These are phyloP conservation scores for Zygotorulaspora mrakii DNA, from an alignment of 1,139 yeast genomes.

Conservation along the genomic window DNA sequence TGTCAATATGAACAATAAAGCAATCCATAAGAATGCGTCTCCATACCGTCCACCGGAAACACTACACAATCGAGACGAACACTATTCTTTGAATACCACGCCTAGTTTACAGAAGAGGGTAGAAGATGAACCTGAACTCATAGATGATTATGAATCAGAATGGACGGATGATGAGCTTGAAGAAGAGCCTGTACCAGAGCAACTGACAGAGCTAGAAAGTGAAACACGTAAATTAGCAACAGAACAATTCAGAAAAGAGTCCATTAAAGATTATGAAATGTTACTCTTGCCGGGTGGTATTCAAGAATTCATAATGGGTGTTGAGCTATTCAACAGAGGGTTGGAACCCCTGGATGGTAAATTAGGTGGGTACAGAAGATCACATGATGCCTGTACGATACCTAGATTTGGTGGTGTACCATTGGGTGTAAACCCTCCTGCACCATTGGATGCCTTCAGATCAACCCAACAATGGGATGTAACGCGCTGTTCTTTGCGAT, in stretches of 20 bases:
- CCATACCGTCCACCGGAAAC: conserved; percentile 11
- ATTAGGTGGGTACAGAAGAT: conserved; percentile 31
- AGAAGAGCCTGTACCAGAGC: conserved; percentile 27
- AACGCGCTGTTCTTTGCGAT: conserved; percentile 24
- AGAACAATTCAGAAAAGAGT: conserved; percentile 16
- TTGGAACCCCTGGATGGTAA: conserved; percentile 25
- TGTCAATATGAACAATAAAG: conserved; percentile 26
- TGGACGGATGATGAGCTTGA: conserved; percentile 30
- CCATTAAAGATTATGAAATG: conserved; percentile 37
- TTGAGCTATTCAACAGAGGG: conserved; percentile 25
- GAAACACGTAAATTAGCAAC: conserved; percentile 11
- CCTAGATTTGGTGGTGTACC: conserved; percentile 31
- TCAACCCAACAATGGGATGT: conserved; percentile 37
- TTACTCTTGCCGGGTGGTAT: conserved; percentile 66
- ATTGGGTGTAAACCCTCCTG: conserved; percentile 36
- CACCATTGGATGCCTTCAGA: conserved; percentile 36
- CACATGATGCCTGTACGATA: conserved; percentile 29
- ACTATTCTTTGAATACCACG: conserved; percentile 8
- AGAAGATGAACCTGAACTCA: conserved; percentile 1
- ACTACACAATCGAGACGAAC: conserved; percentile 1
- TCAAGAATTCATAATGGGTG: conserved; percentile 47
- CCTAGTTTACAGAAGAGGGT: conserved; percentile 5
- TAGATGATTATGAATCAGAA: conserved; percentile 23
- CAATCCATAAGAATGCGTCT: conserved; percentile 17
- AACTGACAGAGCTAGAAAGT: conserved; percentile 19